A percentile compares a stretch with the other conserved stretches of the same genome.
Conservation (phyloP, 345 rosid species). For the Populus euphratica region DNA sequence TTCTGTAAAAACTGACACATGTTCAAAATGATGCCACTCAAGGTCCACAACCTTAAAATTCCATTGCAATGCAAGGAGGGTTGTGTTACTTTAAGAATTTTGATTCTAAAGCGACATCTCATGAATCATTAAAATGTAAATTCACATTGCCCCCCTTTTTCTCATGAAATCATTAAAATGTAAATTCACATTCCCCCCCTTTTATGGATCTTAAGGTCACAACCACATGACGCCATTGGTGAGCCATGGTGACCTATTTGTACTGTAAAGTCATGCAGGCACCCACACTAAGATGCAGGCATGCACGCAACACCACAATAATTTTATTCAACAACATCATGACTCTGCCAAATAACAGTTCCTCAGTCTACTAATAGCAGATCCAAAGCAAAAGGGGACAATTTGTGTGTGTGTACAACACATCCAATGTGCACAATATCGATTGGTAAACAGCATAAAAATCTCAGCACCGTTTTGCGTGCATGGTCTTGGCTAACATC, state of each 20-base stretch:
- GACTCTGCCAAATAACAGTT: too few relatives aligned
- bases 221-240: too few relatives aligned
- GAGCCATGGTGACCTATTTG: too few relatives aligned
- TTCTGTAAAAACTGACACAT: neutral
- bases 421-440: neutral
- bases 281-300: neutral
- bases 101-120: neutral
- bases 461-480: conserved; percentile 62
- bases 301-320: too few relatives aligned
- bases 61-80: neutral
- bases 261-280: neutral
- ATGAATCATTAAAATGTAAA: neutral
- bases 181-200: too few relatives aligned
- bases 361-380: too few relatives aligned
- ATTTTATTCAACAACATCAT: neutral
- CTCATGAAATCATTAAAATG: neutral
- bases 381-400: too few relatives aligned
- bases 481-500: conserved; percentile 97
- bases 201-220: too few relatives aligned
- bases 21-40: neutral
- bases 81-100: neutral
- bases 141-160: too few relatives aligned
- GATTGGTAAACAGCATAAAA: neutral
- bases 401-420: neutral
- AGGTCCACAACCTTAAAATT: neutral